phyloP scores from a whole-genome alignment of 257 asterid genomes.

The Fraxinus anomala region DNA sequence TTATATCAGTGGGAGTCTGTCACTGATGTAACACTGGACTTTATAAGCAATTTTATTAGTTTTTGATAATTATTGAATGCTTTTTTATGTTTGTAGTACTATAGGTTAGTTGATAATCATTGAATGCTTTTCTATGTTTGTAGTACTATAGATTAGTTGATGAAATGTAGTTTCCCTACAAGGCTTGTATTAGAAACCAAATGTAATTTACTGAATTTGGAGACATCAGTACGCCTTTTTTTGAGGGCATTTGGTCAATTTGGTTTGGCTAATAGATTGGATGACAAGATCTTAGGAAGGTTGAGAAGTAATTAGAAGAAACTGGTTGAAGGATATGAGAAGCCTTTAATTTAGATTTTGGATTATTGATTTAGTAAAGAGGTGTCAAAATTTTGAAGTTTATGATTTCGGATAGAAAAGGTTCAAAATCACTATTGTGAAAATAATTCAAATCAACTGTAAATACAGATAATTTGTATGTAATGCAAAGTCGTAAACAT shows the following conservation, averaged over 20 bases:
- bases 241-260: not conserved
- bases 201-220: not conserved
- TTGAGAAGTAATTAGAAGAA: not conserved
- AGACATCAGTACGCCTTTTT: not conserved
- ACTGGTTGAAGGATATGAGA: not conserved
- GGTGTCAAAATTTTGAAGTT: not conserved
- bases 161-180: not conserved
- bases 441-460: not conserved
- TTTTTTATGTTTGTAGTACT: not conserved
- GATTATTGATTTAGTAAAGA: not conserved
- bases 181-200: too few relatives aligned
- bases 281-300: not conserved
- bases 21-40: not conserved
- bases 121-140: not conserved
- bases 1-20: not conserved
- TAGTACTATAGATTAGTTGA: not conserved
- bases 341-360: not conserved
- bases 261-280: not conserved
- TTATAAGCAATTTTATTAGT: conserved; percentile 6
- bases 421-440: not conserved
- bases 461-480: not conserved
- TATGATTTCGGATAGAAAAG: not conserved
- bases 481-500: not conserved
- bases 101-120: not conserved
- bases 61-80: not conserved